A percentile compares a stretch with the other conserved stretches of the same genome.
phyloP scores from a whole-genome alignment of 352 stramenopile species.

The Ophiocytium majus region DNA sequence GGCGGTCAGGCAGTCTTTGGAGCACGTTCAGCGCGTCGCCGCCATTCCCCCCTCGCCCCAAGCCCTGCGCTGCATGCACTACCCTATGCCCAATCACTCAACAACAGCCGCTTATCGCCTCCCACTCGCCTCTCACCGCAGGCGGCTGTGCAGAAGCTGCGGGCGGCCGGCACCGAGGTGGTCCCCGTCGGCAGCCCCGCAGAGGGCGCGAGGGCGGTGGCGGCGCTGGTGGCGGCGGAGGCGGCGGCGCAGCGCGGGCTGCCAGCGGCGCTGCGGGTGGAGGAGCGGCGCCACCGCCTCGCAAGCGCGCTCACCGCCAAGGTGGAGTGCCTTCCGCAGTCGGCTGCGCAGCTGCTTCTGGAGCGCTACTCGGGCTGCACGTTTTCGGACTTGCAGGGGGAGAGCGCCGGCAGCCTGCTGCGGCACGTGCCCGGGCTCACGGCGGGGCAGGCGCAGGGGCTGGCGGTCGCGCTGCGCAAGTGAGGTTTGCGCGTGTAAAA shows the following conservation, averaged over 20 bases:
- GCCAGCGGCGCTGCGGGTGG: neutral
- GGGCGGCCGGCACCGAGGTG: neutral
- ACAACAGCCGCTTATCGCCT: neutral
- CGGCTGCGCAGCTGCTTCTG: neutral
- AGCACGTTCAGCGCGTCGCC: neutral
- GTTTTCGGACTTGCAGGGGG: neutral
- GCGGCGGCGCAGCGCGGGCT: neutral
- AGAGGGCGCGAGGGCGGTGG: neutral
- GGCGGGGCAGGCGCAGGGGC: neutral
- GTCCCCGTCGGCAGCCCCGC: neutral
- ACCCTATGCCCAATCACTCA: neutral
- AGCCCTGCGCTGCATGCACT: neutral
- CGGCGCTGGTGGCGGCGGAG: neutral
- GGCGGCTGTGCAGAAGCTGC: neutral
- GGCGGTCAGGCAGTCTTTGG: neutral
- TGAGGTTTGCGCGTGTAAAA: no score
- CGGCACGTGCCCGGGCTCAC: neutral
- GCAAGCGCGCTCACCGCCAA: neutral
- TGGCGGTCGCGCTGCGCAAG: neutral
- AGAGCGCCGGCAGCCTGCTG: neutral
- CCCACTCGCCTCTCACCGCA: neutral
- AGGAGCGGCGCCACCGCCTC: neutral
- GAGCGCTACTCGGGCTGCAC: neutral
- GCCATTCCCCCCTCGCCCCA: neutral
- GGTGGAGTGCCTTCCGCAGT: constrained; percentile 3